A percentile compares a stretch with the other conserved stretches of the same genome.
phyloP scores from a whole-genome alignment of 139 green algal species.

The Protoeuglena noctilucae region DNA sequence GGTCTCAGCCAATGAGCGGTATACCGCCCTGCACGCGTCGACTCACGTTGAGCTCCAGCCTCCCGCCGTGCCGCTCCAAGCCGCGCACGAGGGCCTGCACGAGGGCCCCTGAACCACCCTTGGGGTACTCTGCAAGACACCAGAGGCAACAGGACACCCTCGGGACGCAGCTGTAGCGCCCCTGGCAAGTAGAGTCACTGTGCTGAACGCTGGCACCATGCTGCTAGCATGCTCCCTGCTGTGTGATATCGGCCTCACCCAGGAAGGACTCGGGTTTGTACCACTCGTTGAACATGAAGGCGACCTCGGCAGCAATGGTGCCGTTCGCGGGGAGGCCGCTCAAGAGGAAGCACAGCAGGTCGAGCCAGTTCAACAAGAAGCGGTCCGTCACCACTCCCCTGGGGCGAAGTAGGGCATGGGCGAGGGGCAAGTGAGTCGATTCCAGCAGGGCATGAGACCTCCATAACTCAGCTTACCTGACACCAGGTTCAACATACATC shows the following conservation, averaged over 20 bases:
- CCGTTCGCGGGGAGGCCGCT: conserved; percentile 69
- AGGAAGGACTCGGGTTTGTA: conserved; percentile 50
- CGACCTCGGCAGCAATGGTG: conserved; percentile 84
- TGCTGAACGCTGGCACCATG: no score
- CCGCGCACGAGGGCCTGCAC: conserved; percentile 70
- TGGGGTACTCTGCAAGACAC: conserved; percentile 93
- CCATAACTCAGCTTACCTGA: background rate
- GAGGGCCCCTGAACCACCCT: conserved; percentile 72
- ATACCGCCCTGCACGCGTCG: conserved; percentile 7
- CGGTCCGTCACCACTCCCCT: conserved; percentile 37
- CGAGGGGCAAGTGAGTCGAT: conserved; percentile 1
- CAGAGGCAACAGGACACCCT: no score
- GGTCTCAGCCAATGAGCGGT: background rate
- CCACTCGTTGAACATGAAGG: conserved; percentile 85
- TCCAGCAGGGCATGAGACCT: background rate
- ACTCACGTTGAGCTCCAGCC: conserved; percentile 37
- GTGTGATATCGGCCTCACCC: no score
- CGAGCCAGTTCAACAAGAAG: conserved; percentile 85
- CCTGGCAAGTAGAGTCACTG: no score
- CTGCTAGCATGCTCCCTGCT: no score
- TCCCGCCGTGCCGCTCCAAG: conserved; percentile 71
- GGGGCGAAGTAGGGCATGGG: background rate
- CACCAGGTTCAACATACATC: conserved; percentile 1
- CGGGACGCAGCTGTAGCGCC: no score
- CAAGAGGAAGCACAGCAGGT: conserved; percentile 93